These are phyloP conservation scores for Babesia bovis DNA, from an alignment of 169 alveolate genomes.

Conservation along the genomic window DNA sequence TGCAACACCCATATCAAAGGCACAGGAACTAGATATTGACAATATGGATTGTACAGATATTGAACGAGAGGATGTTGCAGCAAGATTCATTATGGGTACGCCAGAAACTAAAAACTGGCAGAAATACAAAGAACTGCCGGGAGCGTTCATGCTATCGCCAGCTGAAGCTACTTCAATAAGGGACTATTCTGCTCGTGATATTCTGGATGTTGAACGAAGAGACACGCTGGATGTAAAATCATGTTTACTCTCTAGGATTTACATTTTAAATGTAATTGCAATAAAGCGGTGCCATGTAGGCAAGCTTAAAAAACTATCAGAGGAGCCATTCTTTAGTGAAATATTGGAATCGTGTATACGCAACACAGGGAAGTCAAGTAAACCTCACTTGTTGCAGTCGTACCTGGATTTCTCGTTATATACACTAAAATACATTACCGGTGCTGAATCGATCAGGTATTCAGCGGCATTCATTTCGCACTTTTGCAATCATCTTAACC, in stretches of 20 bases:
- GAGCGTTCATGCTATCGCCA: neutral
- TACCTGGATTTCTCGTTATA: constrained; percentile 57
- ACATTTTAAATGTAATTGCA: constrained; percentile 50
- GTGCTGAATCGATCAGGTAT: constrained; percentile 23
- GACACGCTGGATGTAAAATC: constrained; percentile 12
- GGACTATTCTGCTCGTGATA: constrained; percentile 15
- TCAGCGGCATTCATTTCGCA: constrained; percentile 53
- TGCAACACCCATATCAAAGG: neutral
- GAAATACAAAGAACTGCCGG: neutral
- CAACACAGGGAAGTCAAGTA: constrained; percentile 42
- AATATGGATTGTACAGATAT: neutral
- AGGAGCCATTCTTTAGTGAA: constrained; percentile 17
- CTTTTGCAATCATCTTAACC: constrained; percentile 32
- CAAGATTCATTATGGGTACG: neutral
- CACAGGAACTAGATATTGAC: neutral
- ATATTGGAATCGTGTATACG: constrained; percentile 50
- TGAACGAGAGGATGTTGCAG: neutral
- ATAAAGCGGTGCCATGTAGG: constrained; percentile 37
- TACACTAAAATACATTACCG: constrained; percentile 34
- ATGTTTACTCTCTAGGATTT: constrained; percentile 26
- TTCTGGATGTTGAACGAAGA: constrained; percentile 1
- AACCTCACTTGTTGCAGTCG: constrained; percentile 60
- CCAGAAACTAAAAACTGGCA: constrained; percentile 12
- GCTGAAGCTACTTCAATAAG: neutral
- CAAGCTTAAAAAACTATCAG: constrained; percentile 37